Conservation (phyloP, 805 yeast genomes). For the Myxozyma sirexii region DNA sequence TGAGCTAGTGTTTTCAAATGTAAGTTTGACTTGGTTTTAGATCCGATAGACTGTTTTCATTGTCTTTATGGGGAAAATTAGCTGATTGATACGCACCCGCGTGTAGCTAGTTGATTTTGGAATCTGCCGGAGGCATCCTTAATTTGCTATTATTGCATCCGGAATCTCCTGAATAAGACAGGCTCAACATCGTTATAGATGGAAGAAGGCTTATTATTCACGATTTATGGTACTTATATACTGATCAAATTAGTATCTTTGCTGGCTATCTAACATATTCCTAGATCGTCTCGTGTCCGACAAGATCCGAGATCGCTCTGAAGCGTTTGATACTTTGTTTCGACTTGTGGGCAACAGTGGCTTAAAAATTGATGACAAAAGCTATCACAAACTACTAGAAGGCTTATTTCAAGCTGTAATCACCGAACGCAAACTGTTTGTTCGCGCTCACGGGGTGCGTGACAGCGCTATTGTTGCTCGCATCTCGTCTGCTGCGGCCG, state of each 20-base stretch:
- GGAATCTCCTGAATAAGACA: too few species aligned
- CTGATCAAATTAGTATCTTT: not conserved
- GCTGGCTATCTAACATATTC: not conserved
- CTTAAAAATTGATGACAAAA: constrained; percentile 19
- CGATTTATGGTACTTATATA: not conserved
- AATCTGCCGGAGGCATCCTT: too few species aligned
- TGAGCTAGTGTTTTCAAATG: too few species aligned
- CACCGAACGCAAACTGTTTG: constrained; percentile 16
- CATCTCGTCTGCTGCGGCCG: constrained; percentile 13
- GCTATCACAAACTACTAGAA: constrained; percentile 27
- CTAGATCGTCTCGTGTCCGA: constrained; percentile 7
- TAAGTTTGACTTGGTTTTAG: too few species aligned
- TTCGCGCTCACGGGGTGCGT: constrained; percentile 5
- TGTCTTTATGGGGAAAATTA: too few species aligned
- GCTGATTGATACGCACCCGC: too few species aligned
- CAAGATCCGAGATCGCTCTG: constrained; percentile 30
- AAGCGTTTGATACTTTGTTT: constrained; percentile 21
- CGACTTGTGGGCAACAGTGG: not conserved
- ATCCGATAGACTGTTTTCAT: too few species aligned
- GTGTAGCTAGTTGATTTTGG: too few species aligned
- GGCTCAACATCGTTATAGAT: too few species aligned
- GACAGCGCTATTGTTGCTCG: constrained; percentile 11
- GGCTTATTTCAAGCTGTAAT: constrained; percentile 23
- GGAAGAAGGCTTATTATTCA: not conserved
- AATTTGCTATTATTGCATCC: too few species aligned